These are phyloP conservation scores for Tuber brumale DNA, from an alignment of 495 filamentous ascomycete genomes.

Conservation along the genomic window DNA sequence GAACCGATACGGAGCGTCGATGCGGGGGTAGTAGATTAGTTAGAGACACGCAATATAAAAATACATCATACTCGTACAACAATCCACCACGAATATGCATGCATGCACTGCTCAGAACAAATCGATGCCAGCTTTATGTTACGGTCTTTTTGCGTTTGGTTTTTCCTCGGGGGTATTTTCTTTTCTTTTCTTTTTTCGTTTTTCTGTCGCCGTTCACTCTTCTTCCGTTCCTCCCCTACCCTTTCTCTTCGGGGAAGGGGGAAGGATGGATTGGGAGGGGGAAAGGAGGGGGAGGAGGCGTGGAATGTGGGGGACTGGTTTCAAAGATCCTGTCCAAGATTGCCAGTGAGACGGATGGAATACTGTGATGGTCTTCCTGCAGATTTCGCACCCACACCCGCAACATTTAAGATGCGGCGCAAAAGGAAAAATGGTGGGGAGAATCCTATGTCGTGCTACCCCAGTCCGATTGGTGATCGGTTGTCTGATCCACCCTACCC, in stretches of 20 bases:
- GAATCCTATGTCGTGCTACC: not conserved
- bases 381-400: not conserved
- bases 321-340: not conserved
- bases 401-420: not conserved
- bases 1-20: not conserved
- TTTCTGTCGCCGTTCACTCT: not conserved
- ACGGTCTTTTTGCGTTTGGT: not conserved
- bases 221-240: not conserved
- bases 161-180: not conserved
- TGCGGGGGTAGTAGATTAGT: not conserved
- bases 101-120: not conserved
- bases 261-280: not conserved
- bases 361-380: not conserved
- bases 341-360: not conserved
- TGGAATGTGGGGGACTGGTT: not conserved
- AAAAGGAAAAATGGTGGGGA: slow-evolving; percentile 1
- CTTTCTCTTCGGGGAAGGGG: not conserved
- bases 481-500: not conserved
- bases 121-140: not conserved
- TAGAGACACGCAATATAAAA: not conserved
- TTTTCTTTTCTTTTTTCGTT: not conserved
- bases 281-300: too few relatives aligned
- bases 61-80: not conserved
- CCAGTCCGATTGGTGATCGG: not conserved
- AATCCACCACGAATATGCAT: not conserved